Evolutionary conservation across 495 filamentous ascomycete genomes (phyloP).

Genomic region (Penicillium samsonianum): DNA sequence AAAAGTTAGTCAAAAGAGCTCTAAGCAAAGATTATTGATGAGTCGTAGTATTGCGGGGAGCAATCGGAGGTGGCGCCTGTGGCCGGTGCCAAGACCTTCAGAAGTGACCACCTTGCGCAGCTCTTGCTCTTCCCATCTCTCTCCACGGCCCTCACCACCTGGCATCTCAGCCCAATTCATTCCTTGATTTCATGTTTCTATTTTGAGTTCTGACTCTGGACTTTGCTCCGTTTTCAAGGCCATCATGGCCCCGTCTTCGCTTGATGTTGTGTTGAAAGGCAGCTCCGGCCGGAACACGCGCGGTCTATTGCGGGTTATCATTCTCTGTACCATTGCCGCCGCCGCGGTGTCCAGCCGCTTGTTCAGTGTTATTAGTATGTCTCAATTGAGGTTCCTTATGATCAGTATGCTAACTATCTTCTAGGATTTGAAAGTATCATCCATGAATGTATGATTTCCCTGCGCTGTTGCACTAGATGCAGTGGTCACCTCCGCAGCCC

Average conservation of each 20-base stretch:
- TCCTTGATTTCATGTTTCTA: slow-evolving; percentile 35
- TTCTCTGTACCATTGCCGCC: slow-evolving; percentile 87
- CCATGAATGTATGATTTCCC: slow-evolving; percentile 82
- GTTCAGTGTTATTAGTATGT: slow-evolving; percentile 96
- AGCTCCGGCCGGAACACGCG: slow-evolving; percentile 73
- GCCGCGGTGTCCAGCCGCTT: slow-evolving; percentile 92
- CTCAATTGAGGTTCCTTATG: background rate
- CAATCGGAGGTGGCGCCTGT: slow-evolving; percentile 36
- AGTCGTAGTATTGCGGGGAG: slow-evolving; percentile 35
- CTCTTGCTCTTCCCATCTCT: slow-evolving; percentile 37
- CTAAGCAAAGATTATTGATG: slow-evolving; percentile 12
- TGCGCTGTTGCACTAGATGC: slow-evolving; percentile 7
- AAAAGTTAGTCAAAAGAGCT: background rate
- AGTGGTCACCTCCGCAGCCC: slow-evolving; percentile 13
- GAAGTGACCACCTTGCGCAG: slow-evolving; percentile 54
- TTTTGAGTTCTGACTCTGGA: slow-evolving; percentile 31
- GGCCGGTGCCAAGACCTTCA: slow-evolving; percentile 34
- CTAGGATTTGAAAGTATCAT: slow-evolving; percentile 98
- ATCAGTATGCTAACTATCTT: slow-evolving; percentile 16
- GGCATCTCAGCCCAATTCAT: slow-evolving; percentile 41
- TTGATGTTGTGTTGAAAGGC: slow-evolving; percentile 65
- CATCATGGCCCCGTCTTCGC: slow-evolving; percentile 55
- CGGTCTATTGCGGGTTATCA: slow-evolving; percentile 84
- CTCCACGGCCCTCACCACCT: slow-evolving; percentile 27
- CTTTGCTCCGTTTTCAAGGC: slow-evolving; percentile 42